phyloP scores from a whole-genome alignment of 768 basidiomycete species.

The Mycena galopus region DNA sequence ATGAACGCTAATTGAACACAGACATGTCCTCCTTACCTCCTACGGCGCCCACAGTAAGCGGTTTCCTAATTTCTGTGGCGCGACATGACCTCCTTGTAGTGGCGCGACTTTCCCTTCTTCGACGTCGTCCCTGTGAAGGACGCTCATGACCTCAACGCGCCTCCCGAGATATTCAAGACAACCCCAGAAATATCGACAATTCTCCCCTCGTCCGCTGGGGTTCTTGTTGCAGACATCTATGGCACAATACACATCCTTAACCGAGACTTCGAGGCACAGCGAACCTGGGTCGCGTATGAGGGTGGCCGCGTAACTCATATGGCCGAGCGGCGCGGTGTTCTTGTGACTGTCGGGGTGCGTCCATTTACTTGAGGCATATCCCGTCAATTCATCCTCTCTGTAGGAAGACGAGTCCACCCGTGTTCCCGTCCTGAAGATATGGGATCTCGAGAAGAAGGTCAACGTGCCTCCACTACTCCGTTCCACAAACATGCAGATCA shows the following conservation, averaged over 20 bases:
- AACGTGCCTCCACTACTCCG: conserved; percentile 75
- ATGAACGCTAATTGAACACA: conserved; percentile 11
- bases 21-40: conserved; percentile 43
- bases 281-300: conserved; percentile 85
- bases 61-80: background rate
- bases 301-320: conserved; percentile 89
- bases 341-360: conserved; percentile 92
- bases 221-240: conserved; percentile 88
- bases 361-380: background rate
- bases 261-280: conserved; percentile 75
- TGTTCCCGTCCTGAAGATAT: conserved; percentile 85
- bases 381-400: conserved; percentile 23
- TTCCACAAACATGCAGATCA: conserved; percentile 81
- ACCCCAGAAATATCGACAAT: conserved; percentile 83
- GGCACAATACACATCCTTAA: conserved; percentile 85
- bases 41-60: conserved; percentile 42
- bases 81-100: conserved; percentile 56
- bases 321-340: conserved; percentile 81
- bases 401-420: conserved; percentile 83
- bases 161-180: conserved; percentile 85
- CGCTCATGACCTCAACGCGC: conserved; percentile 76
- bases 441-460: conserved; percentile 84
- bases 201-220: conserved; percentile 70
- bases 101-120: conserved; percentile 94
- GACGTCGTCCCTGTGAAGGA: conserved; percentile 83